Evolutionary conservation across 2,329 filamentous ascomycete species (phyloP), one percentile per base, ranked within the genome.

Genomic region (Aspergillus sp.): DNA sequence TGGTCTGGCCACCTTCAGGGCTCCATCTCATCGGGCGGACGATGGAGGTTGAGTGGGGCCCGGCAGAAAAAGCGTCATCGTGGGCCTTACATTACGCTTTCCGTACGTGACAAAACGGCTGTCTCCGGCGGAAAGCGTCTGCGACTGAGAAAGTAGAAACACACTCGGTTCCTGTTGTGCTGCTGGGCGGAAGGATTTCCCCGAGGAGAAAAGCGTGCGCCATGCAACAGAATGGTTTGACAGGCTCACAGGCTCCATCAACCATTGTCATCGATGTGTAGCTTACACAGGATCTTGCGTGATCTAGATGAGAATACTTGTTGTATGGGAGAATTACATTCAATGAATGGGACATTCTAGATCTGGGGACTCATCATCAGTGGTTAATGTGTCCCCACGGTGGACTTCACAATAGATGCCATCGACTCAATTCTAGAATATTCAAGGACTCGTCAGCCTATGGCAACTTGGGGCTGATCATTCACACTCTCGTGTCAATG

Each of bases 41-140:
- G 52, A 60, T 61, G 57, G 59, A 54, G 54, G 52, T 19, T 36
- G 54, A 25, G 64, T 62, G 65, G 63, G 62, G 59, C 62, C 5
- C 41, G 53, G 57, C 51, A 57, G 59, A 62, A 58, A 61, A 38
- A 65, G 53, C 70, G 70, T 73, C 71, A 72, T 72, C 54, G 70
- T 68, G 67, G 66, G 21, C 8, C 44, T 66, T 60, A 70, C 67
- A 42, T 23, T 65, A 65, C 64, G 2, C 2, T 61, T 69, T 69
- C 54, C 36, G 42, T 64, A 66, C 65, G 27, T 53, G 44, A 59
- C 59, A 39, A 48, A 62, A 61, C 61, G 5, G 27, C 47, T 57
- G 52, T 51, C 49, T 23, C 56, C 38, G 53, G 41, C 54, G 47
- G 49, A 60, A 56, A 61, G 32, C 56, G 38, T 21, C 21, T 27